These are phyloP conservation scores for Corinectria fuckeliana DNA, from an alignment of 2,329 filamentous ascomycete species.

Conservation along the genomic window DNA sequence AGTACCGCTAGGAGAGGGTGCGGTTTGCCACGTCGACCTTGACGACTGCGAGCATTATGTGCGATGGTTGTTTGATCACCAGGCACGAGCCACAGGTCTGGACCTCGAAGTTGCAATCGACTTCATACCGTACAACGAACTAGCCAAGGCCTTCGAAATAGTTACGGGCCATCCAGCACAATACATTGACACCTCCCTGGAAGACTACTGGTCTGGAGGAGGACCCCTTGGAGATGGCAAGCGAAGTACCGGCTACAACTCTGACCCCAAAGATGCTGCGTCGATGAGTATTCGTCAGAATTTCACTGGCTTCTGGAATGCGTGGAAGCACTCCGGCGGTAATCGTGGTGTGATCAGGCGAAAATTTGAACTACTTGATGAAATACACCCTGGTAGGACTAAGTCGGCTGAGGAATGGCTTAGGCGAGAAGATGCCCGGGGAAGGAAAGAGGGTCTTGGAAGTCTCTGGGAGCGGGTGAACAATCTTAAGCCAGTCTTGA, in stretches of 20 bases:
- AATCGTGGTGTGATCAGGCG: slow-evolving; percentile 14
- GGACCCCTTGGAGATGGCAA: not conserved
- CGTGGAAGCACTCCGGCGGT: slow-evolving; percentile 8
- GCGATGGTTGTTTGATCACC: slow-evolving; percentile 18
- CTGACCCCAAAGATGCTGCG: not conserved
- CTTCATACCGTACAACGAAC: not conserved
- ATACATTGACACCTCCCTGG: slow-evolving; percentile 1
- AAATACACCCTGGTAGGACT: slow-evolving; percentile 19
- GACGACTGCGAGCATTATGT: slow-evolving; percentile 26
- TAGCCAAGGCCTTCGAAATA: slow-evolving; percentile 15
- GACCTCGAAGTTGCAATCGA: slow-evolving; percentile 20
- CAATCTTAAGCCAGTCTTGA: not conserved
- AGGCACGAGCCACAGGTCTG: not conserved
- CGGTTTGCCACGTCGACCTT: slow-evolving; percentile 8
- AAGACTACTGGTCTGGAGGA: not conserved
- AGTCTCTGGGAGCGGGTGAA: slow-evolving; percentile 12
- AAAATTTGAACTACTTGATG: slow-evolving; percentile 16
- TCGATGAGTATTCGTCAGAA: slow-evolving; percentile 13
- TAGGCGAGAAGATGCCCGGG: not conserved
- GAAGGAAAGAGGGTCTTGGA: slow-evolving; percentile 1
- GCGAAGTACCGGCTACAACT: slow-evolving; percentile 1
- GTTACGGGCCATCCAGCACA: slow-evolving; percentile 19
- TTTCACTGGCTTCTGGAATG: slow-evolving; percentile 22
- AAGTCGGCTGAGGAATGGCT: slow-evolving; percentile 20
- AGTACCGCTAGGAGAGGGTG: slow-evolving; percentile 10